A percentile compares a stretch with the other conserved stretches of the same genome.
phyloP scores from a whole-genome alignment of 306 rosid species.

The Phaseolus lunatus region DNA sequence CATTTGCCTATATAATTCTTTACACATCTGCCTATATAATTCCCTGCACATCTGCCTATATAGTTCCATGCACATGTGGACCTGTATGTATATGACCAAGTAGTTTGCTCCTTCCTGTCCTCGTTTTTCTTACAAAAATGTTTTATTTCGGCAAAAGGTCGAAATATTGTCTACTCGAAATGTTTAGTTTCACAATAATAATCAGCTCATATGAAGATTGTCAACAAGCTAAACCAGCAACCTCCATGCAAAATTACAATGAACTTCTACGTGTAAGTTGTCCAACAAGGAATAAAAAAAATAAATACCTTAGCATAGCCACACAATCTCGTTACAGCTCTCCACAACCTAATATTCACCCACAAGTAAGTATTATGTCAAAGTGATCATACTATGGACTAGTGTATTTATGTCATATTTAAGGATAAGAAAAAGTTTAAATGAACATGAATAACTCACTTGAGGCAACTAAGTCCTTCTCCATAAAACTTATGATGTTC shows the following conservation, averaged over 20 bases:
- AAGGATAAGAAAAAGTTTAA: conserved; percentile 14
- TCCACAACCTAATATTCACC: conserved; percentile 78
- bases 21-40: no score
- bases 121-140: no score
- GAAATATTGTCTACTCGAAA: no score
- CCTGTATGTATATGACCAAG: no score
- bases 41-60: no score
- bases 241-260: conserved; percentile 21
- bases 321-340: conserved; percentile 91
- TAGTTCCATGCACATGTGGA: no score
- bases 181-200: no score
- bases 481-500: conserved; percentile 98
- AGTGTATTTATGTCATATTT: conserved; percentile 17
- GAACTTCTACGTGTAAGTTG: conserved; percentile 14
- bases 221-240: conserved; percentile 22
- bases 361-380: conserved; percentile 53
- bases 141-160: no score
- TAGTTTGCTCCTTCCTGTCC: no score
- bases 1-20: no score
- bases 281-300: background rate
- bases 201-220: conserved; percentile 17
- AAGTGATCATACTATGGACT: conserved; percentile 34
- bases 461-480: conserved; percentile 92
- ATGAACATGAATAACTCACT: conserved; percentile 63
- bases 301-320: conserved; percentile 94